phyloP scores from a whole-genome alignment of 2,329 filamentous ascomycete genomes.

The Colletotrichum camelliae region DNA sequence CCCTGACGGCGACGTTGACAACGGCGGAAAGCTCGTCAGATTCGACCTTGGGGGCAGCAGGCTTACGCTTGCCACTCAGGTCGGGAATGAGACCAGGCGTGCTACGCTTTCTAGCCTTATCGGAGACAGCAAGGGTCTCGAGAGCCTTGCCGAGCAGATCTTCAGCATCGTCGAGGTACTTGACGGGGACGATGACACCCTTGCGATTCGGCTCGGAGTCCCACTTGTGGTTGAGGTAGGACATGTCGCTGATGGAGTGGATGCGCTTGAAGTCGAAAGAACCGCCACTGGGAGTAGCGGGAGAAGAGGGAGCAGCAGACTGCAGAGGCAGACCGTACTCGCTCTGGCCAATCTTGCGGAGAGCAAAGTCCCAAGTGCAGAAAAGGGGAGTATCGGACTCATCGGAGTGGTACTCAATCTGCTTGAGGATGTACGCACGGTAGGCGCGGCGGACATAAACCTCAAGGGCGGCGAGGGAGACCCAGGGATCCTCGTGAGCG shows the following conservation, averaged over 20 bases:
- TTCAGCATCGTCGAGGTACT: constrained; percentile 92
- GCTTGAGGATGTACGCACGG: constrained; percentile 91
- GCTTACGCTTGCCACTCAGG: constrained; percentile 74
- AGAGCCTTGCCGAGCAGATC: constrained; percentile 85
- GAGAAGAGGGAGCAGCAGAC: constrained; percentile 82
- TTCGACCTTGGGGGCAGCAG: constrained; percentile 58
- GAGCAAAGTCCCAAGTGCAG: constrained; percentile 93
- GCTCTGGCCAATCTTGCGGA: constrained; percentile 90
- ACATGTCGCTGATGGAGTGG: constrained; percentile 96
- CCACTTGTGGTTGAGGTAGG: constrained; percentile 77
- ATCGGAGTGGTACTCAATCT: constrained; percentile 85
- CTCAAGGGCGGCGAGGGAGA: constrained; percentile 90
- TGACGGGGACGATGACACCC: constrained; percentile 92
- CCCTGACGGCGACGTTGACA: constrained; percentile 88
- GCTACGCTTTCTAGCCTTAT: constrained; percentile 61
- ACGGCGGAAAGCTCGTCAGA: constrained; percentile 88
- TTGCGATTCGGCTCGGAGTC: constrained; percentile 82
- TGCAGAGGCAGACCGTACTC: constrained; percentile 85
- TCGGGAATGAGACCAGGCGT: constrained; percentile 70
- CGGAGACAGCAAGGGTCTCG: constrained; percentile 74
- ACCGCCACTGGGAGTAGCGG: constrained; percentile 71
- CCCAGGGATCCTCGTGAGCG: constrained; percentile 91
- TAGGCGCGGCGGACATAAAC: constrained; percentile 97
- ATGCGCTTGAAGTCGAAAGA: constrained; percentile 78
- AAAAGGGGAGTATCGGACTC: constrained; percentile 73